These are phyloP conservation scores for Brassica hybrid DNA, from an alignment of 441 rosid genomes.

Conservation along the genomic window DNA sequence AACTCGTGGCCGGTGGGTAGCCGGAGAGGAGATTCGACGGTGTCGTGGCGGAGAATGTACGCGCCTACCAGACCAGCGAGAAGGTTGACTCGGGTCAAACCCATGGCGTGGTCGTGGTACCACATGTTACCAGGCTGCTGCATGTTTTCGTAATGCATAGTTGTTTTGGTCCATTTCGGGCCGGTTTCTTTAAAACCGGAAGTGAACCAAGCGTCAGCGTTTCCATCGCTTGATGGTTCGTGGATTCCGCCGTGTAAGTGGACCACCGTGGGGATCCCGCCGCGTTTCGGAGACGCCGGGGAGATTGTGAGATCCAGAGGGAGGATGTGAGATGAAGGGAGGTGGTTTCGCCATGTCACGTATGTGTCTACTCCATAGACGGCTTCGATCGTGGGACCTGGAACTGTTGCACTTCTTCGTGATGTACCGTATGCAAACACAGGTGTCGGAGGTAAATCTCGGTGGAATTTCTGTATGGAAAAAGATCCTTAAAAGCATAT, in stretches of 20 bases:
- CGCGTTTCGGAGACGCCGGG: slow-evolving; percentile 55
- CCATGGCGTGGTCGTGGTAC: slow-evolving; percentile 98
- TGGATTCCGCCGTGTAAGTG: slow-evolving; percentile 88
- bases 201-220: slow-evolving; percentile 82
- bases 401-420: slow-evolving; percentile 61
- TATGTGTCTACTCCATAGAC: slow-evolving; percentile 61
- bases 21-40: slow-evolving; percentile 57
- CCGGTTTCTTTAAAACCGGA: slow-evolving; percentile 63
- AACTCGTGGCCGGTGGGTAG: slow-evolving; percentile 62
- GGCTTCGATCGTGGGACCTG: slow-evolving; percentile 97
- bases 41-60: slow-evolving; percentile 66
- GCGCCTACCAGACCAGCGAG: slow-evolving; percentile 87
- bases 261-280: slow-evolving; percentile 89
- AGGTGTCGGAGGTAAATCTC: slow-evolving; percentile 77
- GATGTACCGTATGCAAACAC: slow-evolving; percentile 88
- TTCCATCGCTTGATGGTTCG: slow-evolving; percentile 83
- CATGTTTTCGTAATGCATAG: slow-evolving; percentile 59
- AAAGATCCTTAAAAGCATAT: no score
- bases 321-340: slow-evolving; percentile 83
- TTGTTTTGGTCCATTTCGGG: slow-evolving; percentile 70
- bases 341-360: slow-evolving; percentile 85
- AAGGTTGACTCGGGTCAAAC: slow-evolving; percentile 86
- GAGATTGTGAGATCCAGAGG: slow-evolving; percentile 91
- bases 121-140: slow-evolving; percentile 97
- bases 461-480: slow-evolving; percentile 72